Base-by-base conservation (phyloP, 2,329 filamentous ascomycete species). In the Paramyrothecium sp. region DNA sequence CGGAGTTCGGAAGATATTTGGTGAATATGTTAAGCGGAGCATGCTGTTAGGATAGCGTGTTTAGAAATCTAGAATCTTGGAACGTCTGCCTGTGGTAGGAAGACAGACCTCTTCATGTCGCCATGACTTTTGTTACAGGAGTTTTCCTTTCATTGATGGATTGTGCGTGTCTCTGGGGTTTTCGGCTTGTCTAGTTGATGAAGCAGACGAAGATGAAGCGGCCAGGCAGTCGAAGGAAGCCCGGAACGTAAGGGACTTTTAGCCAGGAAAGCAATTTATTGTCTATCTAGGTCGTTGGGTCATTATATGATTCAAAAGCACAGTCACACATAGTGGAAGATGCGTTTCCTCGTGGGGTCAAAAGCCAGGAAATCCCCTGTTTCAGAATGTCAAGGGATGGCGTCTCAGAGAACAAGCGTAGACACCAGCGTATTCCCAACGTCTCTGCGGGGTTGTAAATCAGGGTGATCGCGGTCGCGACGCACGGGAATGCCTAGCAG, bases 1-100 rank as follows among this genome's bases (percentile, higher is more conserved):
- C 74, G 76, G 73, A 83, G 78, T 63, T 76, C 78, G 17, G 84
- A 87, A 2, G 88, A 91, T 13, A 69, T 89, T 38, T 91, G 88
- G 88, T 86, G 72, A 74, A 63, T 53, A 51, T 53, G 30, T 8
- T 13, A 10, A 13, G 12, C 47, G 20, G 20, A 21, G 20, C 20
- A 10, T 7, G 20, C 19, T 21, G 8, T 21, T 23, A 13, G 47
- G 47, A 16, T 23, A 23, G 12, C 17, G 47, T 49, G 47, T 22
- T 49, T 49, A 21, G 22, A 23, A 49, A 21, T 49, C 22, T 69
- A 69, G 64, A 69, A 62, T 63, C 57, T 8, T 7, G 19, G 22
- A 49, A 61, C 60, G 54, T 58, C 56, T 60, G 60, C 51, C 23
- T 23, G 51, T 59, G 4, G 48, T 54, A 51, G 26, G 56, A 53